Base-by-base conservation (phyloP, 208 protist species). In the Tritrichomonas musculus region DNA sequence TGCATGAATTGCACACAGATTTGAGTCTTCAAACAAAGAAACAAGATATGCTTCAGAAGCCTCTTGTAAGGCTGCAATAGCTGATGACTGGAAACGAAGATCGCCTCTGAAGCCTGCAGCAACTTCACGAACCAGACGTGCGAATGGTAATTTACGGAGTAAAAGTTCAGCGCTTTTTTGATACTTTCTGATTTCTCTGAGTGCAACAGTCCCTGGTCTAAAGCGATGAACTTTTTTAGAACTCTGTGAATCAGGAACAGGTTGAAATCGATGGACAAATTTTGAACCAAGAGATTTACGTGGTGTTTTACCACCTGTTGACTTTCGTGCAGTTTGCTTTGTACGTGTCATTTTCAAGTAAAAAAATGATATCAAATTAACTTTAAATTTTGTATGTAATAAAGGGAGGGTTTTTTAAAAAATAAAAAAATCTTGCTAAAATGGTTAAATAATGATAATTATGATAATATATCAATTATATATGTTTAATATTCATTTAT, bases 101-200 rank as follows among this genome's bases (percentile, higher is more conserved):
- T 98, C 97, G 30, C 96, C 97, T 96, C 98, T 98, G 94, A 97
- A 95, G 93, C 97, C 97, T 94, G 98, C 96, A 93, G 98, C 98
- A 72, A 99, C 98, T 95, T 99, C 99, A 93, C 98, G 97, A 72
- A 99, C 98, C 11, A 99, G 97, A 92, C 98, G 97, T 93, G 98
- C 98, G 97, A 99, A 99, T 93, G 99, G 99, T 0, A 99, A 96
- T 93, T 98, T 98, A 93, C 97, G 95, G 95, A 99, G 99, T 65
- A 99, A 97, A n/a, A 99, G 96, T 53, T 99, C 97, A 33, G 98
- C 99, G 49, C 96, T 97, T 95, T 98, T 98, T 96, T 99, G 99
- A 96, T 99, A 99, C 66, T 97, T 96, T 93, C 98, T 97, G 94
- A 99, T 99, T 96, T 99, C 98, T 92, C 98, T 97, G 64, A 99